Evolutionary conservation across 495 filamentous ascomycete genomes (phyloP), one percentile per base, ranked within the genome.

Genomic region (Friedmanniomyces simplex): DNA sequence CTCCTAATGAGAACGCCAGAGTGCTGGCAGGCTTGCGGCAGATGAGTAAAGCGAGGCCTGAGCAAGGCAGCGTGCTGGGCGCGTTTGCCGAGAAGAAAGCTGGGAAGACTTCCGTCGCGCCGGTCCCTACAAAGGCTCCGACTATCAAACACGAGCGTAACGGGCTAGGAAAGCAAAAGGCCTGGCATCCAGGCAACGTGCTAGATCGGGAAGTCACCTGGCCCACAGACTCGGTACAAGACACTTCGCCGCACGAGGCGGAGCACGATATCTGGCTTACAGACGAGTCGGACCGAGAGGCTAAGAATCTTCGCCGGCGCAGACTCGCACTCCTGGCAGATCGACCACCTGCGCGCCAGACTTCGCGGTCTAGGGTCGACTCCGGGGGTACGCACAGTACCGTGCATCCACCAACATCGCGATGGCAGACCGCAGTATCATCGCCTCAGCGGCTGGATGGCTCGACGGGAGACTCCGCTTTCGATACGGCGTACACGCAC

Each of bases 201-300:
- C 46, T 39, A 4, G 42, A 58, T 42, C 28, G 58, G 21, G 49
- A 62, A 37, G 21, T 24, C 7, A 52, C 59, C 43, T 62, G 58
- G 63, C 54, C 37, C 1, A 55, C 54, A 1, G 55, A 59, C 30
- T 59, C 59, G n/a, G 32, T 41, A 1, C 58, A 58, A 28, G 52
- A 37, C 16, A 20, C 20, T 8, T 55, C 45, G 20, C 14, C 41
- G 12, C 28, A 61, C 46, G 49, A 10, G 10, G 28, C 28, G 30
- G 47, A 41, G 18, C 54, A 57, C 32, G 58, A 64, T 45, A 57
- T 60, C 20, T 64, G 61, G 61, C 52, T 57, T 13, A 64, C 61
- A 1, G 57, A 63, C 10, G 50, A 59, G 16, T 47, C 39, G 10
- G 50, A 59, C 14, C 2, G 2, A 43, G 21, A 57, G 21, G 12